Percentiles rank a stretch among this genome's conserved stretches.
Conservation (phyloP, 352 stramenopile genomes). For the Globisporangium spiculum region DNA sequence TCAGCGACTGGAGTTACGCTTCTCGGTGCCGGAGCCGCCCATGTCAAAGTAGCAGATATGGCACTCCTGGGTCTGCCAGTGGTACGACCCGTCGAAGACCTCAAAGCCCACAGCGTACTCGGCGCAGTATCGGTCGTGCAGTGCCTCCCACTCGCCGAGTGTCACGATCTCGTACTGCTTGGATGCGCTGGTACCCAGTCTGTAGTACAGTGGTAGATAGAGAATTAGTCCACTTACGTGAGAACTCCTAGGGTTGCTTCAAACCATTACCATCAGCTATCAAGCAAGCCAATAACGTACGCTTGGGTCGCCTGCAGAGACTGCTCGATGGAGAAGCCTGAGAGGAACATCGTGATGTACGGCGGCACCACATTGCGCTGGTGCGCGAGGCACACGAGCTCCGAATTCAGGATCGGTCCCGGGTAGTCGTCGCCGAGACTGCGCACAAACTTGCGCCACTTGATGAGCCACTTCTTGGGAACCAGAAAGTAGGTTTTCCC, state of each 20-base stretch:
- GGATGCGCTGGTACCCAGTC: conserved; percentile 43
- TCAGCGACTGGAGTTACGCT: conserved; percentile 48
- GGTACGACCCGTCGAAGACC: conserved; percentile 71
- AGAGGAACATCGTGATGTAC: conserved; percentile 87
- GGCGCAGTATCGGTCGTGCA: conserved; percentile 75
- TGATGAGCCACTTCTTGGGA: conserved; percentile 81
- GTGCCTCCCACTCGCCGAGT: conserved; percentile 70
- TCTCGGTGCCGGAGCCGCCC: conserved; percentile 28
- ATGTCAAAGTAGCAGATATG: conserved; percentile 81
- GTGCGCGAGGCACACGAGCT: conserved; percentile 79
- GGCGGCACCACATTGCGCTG: conserved; percentile 74
- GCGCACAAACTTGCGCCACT: conserved; percentile 75
- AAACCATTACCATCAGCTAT: not conserved
- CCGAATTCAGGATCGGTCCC: conserved; percentile 74
- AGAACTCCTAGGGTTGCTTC: not conserved
- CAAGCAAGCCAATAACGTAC: conserved; percentile 28
- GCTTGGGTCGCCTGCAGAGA: conserved; percentile 71
- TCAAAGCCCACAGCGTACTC: conserved; percentile 84
- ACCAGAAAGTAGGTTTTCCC: conserved; percentile 80
- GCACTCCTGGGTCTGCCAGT: conserved; percentile 81
- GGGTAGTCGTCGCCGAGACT: conserved; percentile 54
- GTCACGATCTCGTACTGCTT: conserved; percentile 88
- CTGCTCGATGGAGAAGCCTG: conserved; percentile 73
- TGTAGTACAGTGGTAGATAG: conserved; percentile 11
- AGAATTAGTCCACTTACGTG: not conserved